These are phyloP conservation scores for Vickermania ingenoplastis DNA, from an alignment of 208 protist genomes.

Conservation along the genomic window DNA sequence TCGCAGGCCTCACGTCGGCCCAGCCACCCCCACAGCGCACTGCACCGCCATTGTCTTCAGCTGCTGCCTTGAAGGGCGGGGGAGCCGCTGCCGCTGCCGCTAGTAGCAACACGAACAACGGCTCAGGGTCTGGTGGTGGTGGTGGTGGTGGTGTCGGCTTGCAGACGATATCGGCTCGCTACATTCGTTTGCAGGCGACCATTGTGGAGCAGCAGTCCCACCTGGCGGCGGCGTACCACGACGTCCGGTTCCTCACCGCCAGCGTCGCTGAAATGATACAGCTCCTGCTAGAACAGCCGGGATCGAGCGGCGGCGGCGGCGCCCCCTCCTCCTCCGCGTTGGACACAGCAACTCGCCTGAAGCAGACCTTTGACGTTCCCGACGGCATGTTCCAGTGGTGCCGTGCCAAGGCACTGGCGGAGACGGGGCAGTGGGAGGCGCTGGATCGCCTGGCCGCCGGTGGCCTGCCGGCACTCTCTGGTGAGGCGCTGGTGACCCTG, in stretches of 20 bases:
- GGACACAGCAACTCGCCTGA: constrained; percentile 37
- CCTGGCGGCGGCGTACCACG: constrained; percentile 49
- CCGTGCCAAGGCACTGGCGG: constrained; percentile 49
- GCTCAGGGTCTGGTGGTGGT: too few species aligned
- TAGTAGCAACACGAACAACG: neutral
- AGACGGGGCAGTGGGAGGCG: constrained; percentile 53
- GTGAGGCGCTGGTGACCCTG: constrained; percentile 36
- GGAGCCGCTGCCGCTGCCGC: neutral
- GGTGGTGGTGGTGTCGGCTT: too few species aligned
- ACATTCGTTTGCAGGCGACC: constrained; percentile 15
- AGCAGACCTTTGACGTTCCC: constrained; percentile 43
- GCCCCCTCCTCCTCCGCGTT: constrained; percentile 11
- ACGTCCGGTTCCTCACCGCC: constrained; percentile 63
- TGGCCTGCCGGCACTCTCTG: constrained; percentile 28
- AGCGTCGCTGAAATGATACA: constrained; percentile 51
- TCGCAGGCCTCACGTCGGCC: too few species aligned
- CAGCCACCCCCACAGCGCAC: too few species aligned
- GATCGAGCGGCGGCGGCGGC: neutral
- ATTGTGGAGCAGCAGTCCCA: constrained; percentile 56
- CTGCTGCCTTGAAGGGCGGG: neutral
- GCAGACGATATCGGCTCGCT: neutral
- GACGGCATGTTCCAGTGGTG: constrained; percentile 69
- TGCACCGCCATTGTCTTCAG: neutral
- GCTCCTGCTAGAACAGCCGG: constrained; percentile 51
- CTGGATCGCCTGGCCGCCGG: constrained; percentile 65